Base-by-base conservation (phyloP, 441 rosid genomes). In the Adansonia madagascariensis region DNA sequence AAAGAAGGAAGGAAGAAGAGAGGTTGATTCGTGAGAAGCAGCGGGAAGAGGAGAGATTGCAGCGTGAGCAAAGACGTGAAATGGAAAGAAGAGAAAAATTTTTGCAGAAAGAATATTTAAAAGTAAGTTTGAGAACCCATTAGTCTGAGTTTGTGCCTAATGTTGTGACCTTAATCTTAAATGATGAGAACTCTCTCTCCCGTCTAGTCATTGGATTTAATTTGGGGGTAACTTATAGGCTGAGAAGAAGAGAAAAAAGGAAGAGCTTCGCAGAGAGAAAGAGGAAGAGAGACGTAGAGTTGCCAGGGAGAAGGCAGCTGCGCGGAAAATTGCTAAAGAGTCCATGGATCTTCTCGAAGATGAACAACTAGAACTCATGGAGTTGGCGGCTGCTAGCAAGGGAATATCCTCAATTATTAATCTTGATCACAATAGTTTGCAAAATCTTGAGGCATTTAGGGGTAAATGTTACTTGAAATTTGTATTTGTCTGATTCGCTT, bases 331-430 rank as follows among this genome's bases (percentile, higher is more conserved):
- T 85, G 99, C 98, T 63, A 97, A 92, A 85, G 99, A 97, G 84
- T 90, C 99, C 61, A 90, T 93, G 95, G 98, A 92, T 87, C 98
- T 97, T 76, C 86, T 94, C 65, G 99, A 97, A 89, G 98, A 94
- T 89, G 98, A 92, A 77, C 98, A 92, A 80, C 87, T 94, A 82
- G 99, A 97, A 80, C 93, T 97, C 82, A 97, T 94, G 98, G 99
- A 97, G 74, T 82, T 97, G 88, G 97, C 97, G 77, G 98, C 98
- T 84, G 85, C 83, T 55, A 87, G 91, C 91, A 94, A 91, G 86
- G 97, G 94, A 79, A 79, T 93, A 63, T 69, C 88, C 39, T 92
- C 98, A 53, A 84, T 93, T 74, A 84, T 89, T 82, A 87, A 94
- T 82, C 97, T 97, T 41, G 95, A 89, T 75, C 92, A 91, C 60